Base-by-base conservation (phyloP, 2,329 filamentous ascomycete genomes). In the Fusarium sp. region DNA sequence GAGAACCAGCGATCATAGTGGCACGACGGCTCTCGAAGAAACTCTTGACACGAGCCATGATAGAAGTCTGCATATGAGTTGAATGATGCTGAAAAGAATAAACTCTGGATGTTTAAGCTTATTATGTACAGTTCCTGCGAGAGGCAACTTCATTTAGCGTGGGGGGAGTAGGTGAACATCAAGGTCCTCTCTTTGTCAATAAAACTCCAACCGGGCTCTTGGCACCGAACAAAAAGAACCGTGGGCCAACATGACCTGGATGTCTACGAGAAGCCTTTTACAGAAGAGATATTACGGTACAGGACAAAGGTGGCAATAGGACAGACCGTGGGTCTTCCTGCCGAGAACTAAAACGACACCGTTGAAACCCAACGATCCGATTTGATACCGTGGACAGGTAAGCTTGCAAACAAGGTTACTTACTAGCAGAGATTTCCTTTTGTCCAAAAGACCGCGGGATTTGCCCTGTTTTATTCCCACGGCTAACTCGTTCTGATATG, bases 161-260 rank as follows among this genome's bases (percentile, higher is more conserved):
- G 68, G 57, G 67, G 57, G 62, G 42, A 20, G 22, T 13, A 29
- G 27, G 44, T 36, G 56, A 60, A 73, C 58, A 73, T 71, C 62
- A 73, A 73, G 70, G 70, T 72, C 70, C 70, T 73, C 70, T 46
- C 42, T 62, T 64, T 72, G 63, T 71, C 64, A 71, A 22, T 54
- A 31, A 59, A 65, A 59, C 54, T 33, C 8, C 52, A 39, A 12
- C 41, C 17, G 29, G 10, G 7, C 36, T 33, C 64, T 67, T 53
- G 62, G 45, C 54, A 36, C 5, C 15, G 25, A 58, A 17, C 29
- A 59, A 39, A 35, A 41, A 31, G 58, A 46, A 39, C 68, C 62
- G 56, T 59, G 68, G 68, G 68, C 63, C 68, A 4, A 20, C 47
- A 50, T 49, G 7, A 64, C 57, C 49, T 64, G 66, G 70, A 73